Evolutionary conservation across 2,329 filamentous ascomycete genomes (phyloP).

Genomic region (Penicillium sp.): DNA sequence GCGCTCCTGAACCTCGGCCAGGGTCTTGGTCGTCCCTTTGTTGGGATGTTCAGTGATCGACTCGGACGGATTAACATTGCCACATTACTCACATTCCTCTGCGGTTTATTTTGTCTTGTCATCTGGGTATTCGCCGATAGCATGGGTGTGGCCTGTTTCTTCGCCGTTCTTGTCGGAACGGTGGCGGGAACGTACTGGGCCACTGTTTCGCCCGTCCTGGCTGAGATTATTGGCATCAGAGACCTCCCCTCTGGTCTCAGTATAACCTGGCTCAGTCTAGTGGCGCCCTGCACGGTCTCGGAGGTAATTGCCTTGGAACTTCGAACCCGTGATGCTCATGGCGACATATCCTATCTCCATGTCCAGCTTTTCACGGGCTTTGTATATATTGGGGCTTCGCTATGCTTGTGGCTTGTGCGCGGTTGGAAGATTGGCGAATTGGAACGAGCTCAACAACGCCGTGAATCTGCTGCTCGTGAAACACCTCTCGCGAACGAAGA

Average conservation of each 20-base stretch:
- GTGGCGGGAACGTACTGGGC: conserved; percentile 62
- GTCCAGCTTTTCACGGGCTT: conserved; percentile 58
- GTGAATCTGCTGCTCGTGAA: conserved; percentile 8
- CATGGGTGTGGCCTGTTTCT: conserved; percentile 60
- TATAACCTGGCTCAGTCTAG: conserved; percentile 60
- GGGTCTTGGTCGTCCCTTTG: conserved; percentile 54
- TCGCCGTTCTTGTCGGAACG: conserved; percentile 57
- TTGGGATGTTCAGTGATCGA: conserved; percentile 62
- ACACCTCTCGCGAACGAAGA: conserved; percentile 15
- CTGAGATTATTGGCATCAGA: conserved; percentile 60
- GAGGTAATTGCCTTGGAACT: conserved; percentile 62
- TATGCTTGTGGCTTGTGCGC: conserved; percentile 45
- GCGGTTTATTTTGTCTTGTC: conserved; percentile 58
- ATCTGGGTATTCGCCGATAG: conserved; percentile 61
- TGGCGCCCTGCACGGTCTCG: conserved; percentile 49
- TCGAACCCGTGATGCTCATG: conserved; percentile 36
- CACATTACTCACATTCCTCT: conserved; percentile 52
- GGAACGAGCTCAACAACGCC: conserved; percentile 12
- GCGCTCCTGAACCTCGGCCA: conserved; percentile 65
- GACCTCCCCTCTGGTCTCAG: conserved; percentile 58
- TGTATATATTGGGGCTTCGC: conserved; percentile 58
- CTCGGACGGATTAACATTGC: conserved; percentile 65
- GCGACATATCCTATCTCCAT: conserved; percentile 35
- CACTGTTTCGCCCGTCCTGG: conserved; percentile 58
- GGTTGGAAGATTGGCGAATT: conserved; percentile 42